Evolutionary conservation across 2,329 filamentous ascomycete species (phyloP).

Genomic region (Herpomyces periplanetae): DNA sequence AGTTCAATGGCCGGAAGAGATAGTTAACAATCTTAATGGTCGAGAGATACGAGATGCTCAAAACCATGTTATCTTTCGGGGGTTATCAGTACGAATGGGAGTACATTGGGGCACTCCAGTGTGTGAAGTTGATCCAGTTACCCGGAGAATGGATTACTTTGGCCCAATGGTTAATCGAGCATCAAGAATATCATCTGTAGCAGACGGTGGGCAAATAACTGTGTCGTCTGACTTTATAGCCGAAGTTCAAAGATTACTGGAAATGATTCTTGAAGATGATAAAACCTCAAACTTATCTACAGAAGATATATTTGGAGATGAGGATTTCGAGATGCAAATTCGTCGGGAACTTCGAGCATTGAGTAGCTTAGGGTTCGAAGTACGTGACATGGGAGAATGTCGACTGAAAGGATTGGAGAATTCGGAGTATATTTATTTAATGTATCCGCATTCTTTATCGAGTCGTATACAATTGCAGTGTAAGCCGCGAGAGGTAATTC

Average conservation of each 20-base stretch:
- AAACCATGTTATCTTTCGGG: slow-evolving; percentile 59
- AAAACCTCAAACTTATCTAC: slow-evolving; percentile 23
- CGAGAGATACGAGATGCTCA: slow-evolving; percentile 48
- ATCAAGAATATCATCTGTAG: slow-evolving; percentile 63
- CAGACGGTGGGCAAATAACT: slow-evolving; percentile 82
- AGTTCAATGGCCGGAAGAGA: slow-evolving; percentile 68
- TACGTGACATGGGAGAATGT: slow-evolving; percentile 76
- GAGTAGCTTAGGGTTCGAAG: slow-evolving; percentile 67
- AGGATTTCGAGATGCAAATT: slow-evolving; percentile 31
- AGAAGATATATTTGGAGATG: slow-evolving; percentile 35
- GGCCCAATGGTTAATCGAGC: slow-evolving; percentile 97
- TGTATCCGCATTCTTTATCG: slow-evolving; percentile 60
- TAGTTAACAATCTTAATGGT: slow-evolving; percentile 48
- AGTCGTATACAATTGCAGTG: slow-evolving; percentile 26
- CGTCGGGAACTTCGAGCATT: slow-evolving; percentile 54
- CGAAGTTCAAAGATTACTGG: slow-evolving; percentile 62
- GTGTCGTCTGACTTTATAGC: slow-evolving; percentile 90
- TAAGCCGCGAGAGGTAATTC: slow-evolving; percentile 8
- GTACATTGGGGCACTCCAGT: slow-evolving; percentile 83
- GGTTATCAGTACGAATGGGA: slow-evolving; percentile 81
- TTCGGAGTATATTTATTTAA: slow-evolving; percentile 68
- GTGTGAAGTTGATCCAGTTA: slow-evolving; percentile 79
- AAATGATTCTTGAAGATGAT: slow-evolving; percentile 57
- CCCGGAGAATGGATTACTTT: slow-evolving; percentile 94
- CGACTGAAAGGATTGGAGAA: slow-evolving; percentile 93